Base-by-base conservation (phyloP, 2,329 filamentous ascomycete genomes). In the Sarocladiaceae sp. region DNA sequence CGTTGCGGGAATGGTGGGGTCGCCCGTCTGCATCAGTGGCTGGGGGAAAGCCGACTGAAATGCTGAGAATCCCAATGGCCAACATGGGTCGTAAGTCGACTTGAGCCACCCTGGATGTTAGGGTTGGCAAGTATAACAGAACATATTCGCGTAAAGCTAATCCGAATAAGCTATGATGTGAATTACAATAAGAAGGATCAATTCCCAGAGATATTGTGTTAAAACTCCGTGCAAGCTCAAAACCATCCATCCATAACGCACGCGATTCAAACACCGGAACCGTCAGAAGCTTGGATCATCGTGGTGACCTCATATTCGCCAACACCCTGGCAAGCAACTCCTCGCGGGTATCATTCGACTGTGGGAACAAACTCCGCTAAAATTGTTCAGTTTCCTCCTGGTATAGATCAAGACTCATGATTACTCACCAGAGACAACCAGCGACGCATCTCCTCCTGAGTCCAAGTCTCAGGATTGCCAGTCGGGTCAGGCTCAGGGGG, bases 361-460 rank as follows among this genome's bases (percentile, higher is more conserved):
- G 66, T 1, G 77, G 76, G 39, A 72, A 69, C 13, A 80, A 58
- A 52, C 76, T 74, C 40, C 76, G 65, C 77, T 80, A 26, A 6
- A n/a, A 50, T 12, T 15, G 2, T 20, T 28, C 13, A 33, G 18
- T 13, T 3, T 62, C 10, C 59, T 57, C n/a, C n/a, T 10, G 8
- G 13, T 10, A 37, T 10, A 37, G 29, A 51, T 17, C 13, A 26
- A 25, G 15, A 13, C 22, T 36, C 17, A 26, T 23, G 26, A 6
- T 28, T 28, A 33, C 47, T 70, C 79, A 96, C 93, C 61, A 80
- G 82, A 42, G 83, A 82, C 49, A 97, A 74, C 91, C 92, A 97
- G 62, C 85, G 76, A 55, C 83, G 78, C 68, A 96, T 75, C 63
- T 97, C 90, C 46, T 90, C 86, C 53, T 78, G 76, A 0, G 89